A percentile compares a stretch with the other conserved stretches of the same genome.
Evolutionary conservation across 73 alveolate species (phyloP).

Genomic region (Symbiodinium natans): DNA sequence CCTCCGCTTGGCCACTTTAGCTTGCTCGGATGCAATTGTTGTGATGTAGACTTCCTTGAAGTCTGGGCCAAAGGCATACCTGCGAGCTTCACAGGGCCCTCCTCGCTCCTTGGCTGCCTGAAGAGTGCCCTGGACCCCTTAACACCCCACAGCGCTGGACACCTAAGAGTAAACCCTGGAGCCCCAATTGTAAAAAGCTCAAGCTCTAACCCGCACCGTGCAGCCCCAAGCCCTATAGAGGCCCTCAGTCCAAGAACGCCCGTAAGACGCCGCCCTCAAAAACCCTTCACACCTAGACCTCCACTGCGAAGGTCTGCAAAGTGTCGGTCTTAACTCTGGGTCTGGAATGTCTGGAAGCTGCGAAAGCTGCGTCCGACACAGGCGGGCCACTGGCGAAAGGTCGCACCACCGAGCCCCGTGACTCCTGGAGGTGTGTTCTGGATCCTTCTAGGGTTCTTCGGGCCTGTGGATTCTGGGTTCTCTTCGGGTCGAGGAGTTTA

Average conservation of each 20-base stretch:
- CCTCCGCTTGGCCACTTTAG: constrained; percentile 9
- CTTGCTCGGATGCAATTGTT: neutral
- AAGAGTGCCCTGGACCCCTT: too few species aligned
- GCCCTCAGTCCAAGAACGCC: neutral
- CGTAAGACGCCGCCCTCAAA: neutral
- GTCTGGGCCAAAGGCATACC: neutral
- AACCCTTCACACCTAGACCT: neutral
- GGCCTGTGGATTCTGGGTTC: too few species aligned
- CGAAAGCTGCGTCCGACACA: neutral
- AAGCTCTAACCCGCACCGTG: neutral
- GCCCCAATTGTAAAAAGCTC: neutral
- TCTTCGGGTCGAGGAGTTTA: too few species aligned
- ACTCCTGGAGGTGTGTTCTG: too few species aligned
- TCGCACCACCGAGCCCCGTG: neutral
- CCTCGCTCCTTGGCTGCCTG: too few species aligned
- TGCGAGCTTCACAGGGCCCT: neutral
- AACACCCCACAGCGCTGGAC: too few species aligned
- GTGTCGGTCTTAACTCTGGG: too few species aligned
- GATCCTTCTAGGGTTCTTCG: too few species aligned
- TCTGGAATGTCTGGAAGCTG: too few species aligned
- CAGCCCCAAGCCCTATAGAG: neutral
- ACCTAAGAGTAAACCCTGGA: neutral
- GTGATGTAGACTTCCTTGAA: neutral
- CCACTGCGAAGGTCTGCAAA: neutral
- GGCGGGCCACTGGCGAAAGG: neutral